Conservation (phyloP, 2,329 filamentous ascomycete species). For the Apiospora sp. region DNA sequence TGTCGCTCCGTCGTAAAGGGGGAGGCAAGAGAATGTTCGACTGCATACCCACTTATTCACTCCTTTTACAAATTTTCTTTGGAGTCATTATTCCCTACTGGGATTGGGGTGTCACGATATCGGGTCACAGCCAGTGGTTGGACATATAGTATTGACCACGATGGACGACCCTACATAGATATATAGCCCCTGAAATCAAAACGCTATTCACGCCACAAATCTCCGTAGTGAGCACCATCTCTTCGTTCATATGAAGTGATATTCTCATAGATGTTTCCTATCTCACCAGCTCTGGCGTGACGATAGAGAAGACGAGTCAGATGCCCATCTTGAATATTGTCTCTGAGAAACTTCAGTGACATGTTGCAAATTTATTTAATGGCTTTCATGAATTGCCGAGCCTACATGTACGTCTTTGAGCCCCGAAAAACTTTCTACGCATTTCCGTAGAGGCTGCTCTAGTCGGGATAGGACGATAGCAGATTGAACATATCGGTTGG, state of each 20-base stretch:
- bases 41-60: not conserved
- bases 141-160: not conserved
- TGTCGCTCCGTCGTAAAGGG: not conserved
- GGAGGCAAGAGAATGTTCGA: not conserved
- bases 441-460: not conserved
- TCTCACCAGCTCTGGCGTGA: too few species aligned
- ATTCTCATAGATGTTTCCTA: not conserved
- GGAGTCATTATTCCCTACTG: constrained; percentile 10
- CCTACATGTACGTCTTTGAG: too few species aligned
- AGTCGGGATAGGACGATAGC: not conserved
- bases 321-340: too few species aligned
- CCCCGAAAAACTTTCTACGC: not conserved
- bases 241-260: not conserved
- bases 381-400: too few species aligned
- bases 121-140: not conserved
- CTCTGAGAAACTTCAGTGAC: too few species aligned
- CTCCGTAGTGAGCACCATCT: not conserved
- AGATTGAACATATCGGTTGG: not conserved
- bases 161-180: not conserved
- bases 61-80: constrained; percentile 15
- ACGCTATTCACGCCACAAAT: not conserved
- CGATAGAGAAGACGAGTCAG: not conserved
- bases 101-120: not conserved
- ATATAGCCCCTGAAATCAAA: not conserved
- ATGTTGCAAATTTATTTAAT: too few species aligned